phyloP scores from a whole-genome alignment of 768 basidiomycete species.

The Rubroboletus pulcherrimus region DNA sequence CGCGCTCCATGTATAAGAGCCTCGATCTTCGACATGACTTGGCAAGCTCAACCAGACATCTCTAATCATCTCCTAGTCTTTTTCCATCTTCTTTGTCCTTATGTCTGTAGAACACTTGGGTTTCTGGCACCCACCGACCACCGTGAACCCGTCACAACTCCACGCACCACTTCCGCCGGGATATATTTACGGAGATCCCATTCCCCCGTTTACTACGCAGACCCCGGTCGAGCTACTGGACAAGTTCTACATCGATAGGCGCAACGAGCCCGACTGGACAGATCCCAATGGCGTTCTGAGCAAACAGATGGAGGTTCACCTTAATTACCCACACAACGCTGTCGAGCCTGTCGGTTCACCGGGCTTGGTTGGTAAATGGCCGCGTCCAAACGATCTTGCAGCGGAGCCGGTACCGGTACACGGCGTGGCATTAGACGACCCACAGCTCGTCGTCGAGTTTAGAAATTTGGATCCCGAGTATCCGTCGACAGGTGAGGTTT shows the following conservation, averaged over 20 bases:
- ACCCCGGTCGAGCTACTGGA: constrained; percentile 9
- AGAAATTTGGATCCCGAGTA: neutral
- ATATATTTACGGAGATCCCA: neutral
- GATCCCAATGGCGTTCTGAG: neutral
- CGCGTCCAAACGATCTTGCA: neutral
- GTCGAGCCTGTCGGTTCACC: neutral
- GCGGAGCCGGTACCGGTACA: neutral
- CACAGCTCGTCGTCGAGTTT: constrained; percentile 1
- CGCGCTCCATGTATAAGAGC: neutral
- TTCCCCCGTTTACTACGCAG: neutral
- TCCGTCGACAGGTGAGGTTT: constrained; percentile 3
- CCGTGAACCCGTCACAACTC: constrained; percentile 5
- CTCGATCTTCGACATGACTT: neutral
- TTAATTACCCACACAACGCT: neutral
- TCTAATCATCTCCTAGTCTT: neutral
- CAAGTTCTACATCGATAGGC: neutral
- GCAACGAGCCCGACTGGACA: neutral
- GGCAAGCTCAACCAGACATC: neutral
- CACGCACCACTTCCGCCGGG: neutral
- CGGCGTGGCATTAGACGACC: neutral
- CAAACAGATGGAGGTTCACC: neutral
- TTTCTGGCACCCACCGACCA: constrained; percentile 3
- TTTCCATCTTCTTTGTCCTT: neutral
- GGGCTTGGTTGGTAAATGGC: neutral
- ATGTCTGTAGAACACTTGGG: constrained; percentile 2